Conservation (phyloP, 2,329 filamentous ascomycete species). For the Fusarium xylarioides region DNA sequence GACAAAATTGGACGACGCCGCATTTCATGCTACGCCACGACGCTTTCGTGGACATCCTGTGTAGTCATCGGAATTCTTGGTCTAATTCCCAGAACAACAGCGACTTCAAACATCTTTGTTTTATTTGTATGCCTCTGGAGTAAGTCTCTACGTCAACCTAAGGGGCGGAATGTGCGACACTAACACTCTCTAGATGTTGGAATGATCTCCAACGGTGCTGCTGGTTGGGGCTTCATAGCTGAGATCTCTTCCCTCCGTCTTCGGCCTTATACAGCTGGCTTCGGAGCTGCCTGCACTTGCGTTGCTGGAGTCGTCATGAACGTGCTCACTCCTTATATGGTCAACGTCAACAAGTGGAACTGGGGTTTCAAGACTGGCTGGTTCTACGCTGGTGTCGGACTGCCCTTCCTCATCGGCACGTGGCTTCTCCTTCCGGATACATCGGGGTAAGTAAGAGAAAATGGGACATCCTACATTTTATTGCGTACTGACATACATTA, state of each 20-base stretch:
- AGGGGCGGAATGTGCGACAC: too few relatives aligned
- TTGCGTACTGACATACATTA: neutral
- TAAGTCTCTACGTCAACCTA: neutral
- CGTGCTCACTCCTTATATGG: constrained; percentile 45
- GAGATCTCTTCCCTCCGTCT: constrained; percentile 51
- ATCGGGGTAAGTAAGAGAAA: constrained; percentile 7
- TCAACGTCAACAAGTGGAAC: constrained; percentile 45
- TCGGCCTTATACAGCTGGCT: constrained; percentile 45
- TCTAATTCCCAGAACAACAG: neutral
- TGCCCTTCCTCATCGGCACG: constrained; percentile 38
- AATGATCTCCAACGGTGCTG: constrained; percentile 10
- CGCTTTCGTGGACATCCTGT: neutral
- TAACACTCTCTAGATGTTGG: neutral
- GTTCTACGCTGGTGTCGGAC: constrained; percentile 42
- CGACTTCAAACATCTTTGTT: constrained; percentile 1
- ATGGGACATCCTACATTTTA: too few relatives aligned
- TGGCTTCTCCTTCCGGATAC: constrained; percentile 46
- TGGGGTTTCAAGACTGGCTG: constrained; percentile 47
- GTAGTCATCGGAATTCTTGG: neutral
- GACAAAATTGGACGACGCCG: neutral
- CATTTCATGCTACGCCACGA: neutral
- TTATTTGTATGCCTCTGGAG: constrained; percentile 17
- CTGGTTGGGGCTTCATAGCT: constrained; percentile 45
- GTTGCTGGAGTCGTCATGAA: constrained; percentile 39
- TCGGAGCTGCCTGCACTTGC: constrained; percentile 39